Percentiles rank a stretch among this genome's conserved stretches.
phyloP scores from a whole-genome alignment of 2,329 filamentous ascomycete genomes.

The Monosporascus sp. region DNA sequence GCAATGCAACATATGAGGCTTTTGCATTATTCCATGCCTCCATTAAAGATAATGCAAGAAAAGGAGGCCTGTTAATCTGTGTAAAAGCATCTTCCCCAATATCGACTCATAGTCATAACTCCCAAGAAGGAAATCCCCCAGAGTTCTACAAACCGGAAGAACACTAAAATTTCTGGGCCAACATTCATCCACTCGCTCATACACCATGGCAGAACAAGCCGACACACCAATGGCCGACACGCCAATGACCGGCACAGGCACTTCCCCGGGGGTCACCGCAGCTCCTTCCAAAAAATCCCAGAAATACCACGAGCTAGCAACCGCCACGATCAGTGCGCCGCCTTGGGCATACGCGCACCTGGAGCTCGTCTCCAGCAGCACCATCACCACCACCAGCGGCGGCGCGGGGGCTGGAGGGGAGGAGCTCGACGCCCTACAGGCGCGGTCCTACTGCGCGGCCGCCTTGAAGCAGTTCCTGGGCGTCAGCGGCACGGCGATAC shows the following conservation, averaged over 20 bases:
- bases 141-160: too few relatives aligned
- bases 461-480: constrained; percentile 68
- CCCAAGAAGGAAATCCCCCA: too few relatives aligned
- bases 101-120: too few relatives aligned
- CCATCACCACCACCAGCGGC: constrained; percentile 3
- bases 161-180: too few relatives aligned
- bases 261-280: constrained; percentile 2
- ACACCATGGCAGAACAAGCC: not conserved
- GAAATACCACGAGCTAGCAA: constrained; percentile 44
- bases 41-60: too few relatives aligned
- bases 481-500: constrained; percentile 58
- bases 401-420: not conserved
- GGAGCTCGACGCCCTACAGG: constrained; percentile 55
- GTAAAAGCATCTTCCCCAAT: too few relatives aligned
- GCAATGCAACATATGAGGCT: too few relatives aligned
- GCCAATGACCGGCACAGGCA: constrained; percentile 21
- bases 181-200: too few relatives aligned
- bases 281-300: constrained; percentile 10
- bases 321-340: constrained; percentile 46
- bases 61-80: too few relatives aligned
- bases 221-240: constrained; percentile 9
- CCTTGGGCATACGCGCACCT: constrained; percentile 55
- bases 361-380: constrained; percentile 34
- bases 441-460: constrained; percentile 56
- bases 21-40: too few relatives aligned